Evolutionary conservation across 768 basidiomycete genomes (phyloP).

Genomic region (Collybia mongolica): DNA sequence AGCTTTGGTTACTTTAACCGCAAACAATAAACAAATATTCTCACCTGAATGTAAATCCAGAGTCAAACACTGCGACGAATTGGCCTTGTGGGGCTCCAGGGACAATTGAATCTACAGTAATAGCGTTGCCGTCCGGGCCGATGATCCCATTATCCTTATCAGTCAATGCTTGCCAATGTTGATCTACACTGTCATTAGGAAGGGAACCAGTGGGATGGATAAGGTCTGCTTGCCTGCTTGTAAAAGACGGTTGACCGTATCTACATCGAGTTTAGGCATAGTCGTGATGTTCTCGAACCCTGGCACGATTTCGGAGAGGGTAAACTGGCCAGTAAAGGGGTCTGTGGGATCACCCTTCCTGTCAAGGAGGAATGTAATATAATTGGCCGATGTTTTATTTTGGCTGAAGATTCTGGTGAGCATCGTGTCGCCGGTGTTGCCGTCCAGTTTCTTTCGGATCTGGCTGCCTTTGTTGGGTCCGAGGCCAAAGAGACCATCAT

Average conservation of each 20-base stretch:
- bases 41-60: conserved; percentile 57
- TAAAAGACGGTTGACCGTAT: conserved; percentile 59
- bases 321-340: conserved; percentile 60
- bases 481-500: conserved; percentile 72
- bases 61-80: conserved; percentile 73
- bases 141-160: conserved; percentile 67
- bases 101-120: conserved; percentile 63
- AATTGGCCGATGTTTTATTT: conserved; percentile 55
- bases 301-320: conserved; percentile 62
- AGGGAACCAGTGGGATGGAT: background rate
- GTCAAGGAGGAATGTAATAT: conserved; percentile 66
- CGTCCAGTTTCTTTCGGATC: conserved; percentile 55
- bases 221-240: conserved; percentile 33
- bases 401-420: conserved; percentile 67
- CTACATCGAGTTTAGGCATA: conserved; percentile 66
- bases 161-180: conserved; percentile 79
- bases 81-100: conserved; percentile 63
- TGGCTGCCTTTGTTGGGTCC: conserved; percentile 75
- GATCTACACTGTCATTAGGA: conserved; percentile 38
- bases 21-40: background rate
- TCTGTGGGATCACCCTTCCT: conserved; percentile 55
- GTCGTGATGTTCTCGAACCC: conserved; percentile 59
- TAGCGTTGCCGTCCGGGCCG: conserved; percentile 71
- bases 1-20: background rate
- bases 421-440: conserved; percentile 50